phyloP scores from a whole-genome alignment of 805 yeast species.

The Candida taoyuanica region DNA sequence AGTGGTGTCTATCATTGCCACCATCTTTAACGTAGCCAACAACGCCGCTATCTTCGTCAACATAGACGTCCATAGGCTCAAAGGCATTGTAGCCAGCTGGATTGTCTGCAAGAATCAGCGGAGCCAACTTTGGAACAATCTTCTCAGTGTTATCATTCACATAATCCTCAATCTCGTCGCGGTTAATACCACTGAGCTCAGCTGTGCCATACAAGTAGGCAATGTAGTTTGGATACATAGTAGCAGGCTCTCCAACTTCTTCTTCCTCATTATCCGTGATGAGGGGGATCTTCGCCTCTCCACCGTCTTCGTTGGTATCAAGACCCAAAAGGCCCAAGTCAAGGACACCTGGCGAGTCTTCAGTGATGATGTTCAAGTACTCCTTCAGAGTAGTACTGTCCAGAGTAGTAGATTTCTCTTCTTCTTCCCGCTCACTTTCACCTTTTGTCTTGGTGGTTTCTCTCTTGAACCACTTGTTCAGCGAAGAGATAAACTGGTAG shows the following conservation, averaged over 20 bases:
- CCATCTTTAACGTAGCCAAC: not conserved
- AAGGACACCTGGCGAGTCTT: not conserved
- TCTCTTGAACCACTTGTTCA: constrained; percentile 4
- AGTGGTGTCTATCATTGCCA: not conserved
- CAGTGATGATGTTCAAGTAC: constrained; percentile 1
- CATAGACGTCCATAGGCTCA: not conserved
- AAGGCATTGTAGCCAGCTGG: not conserved
- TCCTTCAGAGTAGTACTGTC: not conserved
- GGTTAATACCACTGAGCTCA: not conserved
- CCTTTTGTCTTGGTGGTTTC: not conserved
- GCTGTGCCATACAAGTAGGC: constrained; percentile 1
- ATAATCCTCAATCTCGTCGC: not conserved
- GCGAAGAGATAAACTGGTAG: constrained; percentile 1
- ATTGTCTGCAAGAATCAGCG: not conserved
- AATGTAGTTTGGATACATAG: not conserved
- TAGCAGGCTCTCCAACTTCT: not conserved
- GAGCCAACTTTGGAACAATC: not conserved
- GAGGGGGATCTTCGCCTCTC: not conserved
- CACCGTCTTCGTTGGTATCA: not conserved
- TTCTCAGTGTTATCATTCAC: not conserved
- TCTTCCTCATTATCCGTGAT: not conserved
- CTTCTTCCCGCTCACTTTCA: not conserved
- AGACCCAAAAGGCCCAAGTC: not conserved
- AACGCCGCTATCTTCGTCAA: not conserved
- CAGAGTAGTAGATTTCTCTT: not conserved